These are phyloP conservation scores for Colletotrichum incanum DNA, from an alignment of 2,329 filamentous ascomycete genomes.

Conservation along the genomic window DNA sequence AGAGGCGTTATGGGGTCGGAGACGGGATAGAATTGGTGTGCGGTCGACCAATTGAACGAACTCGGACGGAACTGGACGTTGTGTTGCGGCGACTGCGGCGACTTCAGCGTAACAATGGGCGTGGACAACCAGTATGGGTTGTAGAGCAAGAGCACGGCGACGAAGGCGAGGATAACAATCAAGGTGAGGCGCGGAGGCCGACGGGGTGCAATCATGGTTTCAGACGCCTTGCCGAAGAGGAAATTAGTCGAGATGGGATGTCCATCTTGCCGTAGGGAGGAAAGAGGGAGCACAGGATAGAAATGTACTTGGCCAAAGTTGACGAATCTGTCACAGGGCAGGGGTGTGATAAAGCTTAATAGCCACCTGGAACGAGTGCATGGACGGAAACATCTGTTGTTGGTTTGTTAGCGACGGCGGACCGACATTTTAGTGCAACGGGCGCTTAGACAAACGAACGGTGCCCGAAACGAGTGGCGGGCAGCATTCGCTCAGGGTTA, in stretches of 20 bases:
- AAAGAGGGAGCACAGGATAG: neutral
- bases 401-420: neutral
- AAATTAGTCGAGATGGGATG: neutral
- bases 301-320: neutral
- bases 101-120: neutral
- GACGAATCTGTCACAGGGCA: neutral
- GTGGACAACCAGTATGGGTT: neutral
- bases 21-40: slow-evolving; percentile 50
- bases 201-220: slow-evolving; percentile 2
- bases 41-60: slow-evolving; percentile 52
- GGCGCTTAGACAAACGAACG: neutral
- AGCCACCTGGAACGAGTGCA: neutral
- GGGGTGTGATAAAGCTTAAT: neutral
- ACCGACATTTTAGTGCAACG: neutral
- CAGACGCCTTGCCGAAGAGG: neutral
- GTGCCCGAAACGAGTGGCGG: neutral
- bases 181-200: neutral
- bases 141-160: neutral
- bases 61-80: slow-evolving; percentile 47
- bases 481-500: neutral
- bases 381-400: neutral
- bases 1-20: slow-evolving; percentile 50
- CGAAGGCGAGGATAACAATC: neutral
- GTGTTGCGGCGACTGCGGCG: slow-evolving; percentile 24
- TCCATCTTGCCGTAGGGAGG: neutral